phyloP scores from a whole-genome alignment of 257 asterid species.

The Solanum raphanifolium region DNA sequence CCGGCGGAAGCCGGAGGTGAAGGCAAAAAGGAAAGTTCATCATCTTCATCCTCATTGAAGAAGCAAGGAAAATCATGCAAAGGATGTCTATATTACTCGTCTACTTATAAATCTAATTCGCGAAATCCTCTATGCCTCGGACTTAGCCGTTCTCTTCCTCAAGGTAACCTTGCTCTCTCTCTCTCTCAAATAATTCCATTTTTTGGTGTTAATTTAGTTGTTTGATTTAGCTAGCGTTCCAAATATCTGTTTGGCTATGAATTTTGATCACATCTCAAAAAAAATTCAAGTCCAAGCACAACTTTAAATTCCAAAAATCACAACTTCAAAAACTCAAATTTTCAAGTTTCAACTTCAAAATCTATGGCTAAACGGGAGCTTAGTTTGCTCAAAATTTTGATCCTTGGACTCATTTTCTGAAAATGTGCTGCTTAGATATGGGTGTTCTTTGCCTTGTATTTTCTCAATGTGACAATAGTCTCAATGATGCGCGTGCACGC shows the following conservation, averaged over 20 bases:
- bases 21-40: background rate
- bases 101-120: conserved; percentile 45
- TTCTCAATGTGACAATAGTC: background rate
- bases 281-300: too few relatives aligned
- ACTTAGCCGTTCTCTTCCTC: conserved; percentile 57
- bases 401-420: background rate
- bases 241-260: background rate
- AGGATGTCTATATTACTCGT: conserved; percentile 73
- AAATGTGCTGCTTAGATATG: background rate
- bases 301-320: too few relatives aligned
- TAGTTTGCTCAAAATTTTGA: background rate
- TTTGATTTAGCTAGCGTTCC: background rate
- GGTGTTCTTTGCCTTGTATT: background rate
- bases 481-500: background rate
- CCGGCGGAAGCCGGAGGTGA: background rate
- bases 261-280: too few relatives aligned
- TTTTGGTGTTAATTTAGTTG: background rate
- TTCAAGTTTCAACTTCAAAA: background rate
- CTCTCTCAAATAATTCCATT: background rate
- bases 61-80: conserved; percentile 59
- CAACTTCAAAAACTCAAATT: background rate
- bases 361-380: background rate
- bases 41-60: background rate
- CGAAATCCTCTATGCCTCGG: conserved; percentile 80
- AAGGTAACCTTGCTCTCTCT: conserved; percentile 19